Evolutionary conservation across 805 yeast genomes (phyloP).

Genomic region (Metschnikowia lochheadii): DNA sequence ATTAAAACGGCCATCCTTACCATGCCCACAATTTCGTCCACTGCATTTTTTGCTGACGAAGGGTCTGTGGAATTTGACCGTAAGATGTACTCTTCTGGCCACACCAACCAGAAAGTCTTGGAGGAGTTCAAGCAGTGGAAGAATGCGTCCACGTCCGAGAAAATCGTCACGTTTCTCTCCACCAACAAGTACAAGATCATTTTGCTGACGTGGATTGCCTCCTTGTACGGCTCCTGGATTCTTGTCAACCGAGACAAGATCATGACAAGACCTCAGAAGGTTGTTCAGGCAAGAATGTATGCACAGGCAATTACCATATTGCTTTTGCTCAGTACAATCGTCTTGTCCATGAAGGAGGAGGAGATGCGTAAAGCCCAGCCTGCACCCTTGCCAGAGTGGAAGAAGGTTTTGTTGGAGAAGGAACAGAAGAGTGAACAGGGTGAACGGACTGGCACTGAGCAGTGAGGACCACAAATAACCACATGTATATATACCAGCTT

Average conservation of each 20-base stretch:
- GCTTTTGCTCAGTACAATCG: conserved; percentile 25
- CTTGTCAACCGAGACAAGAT: conserved; percentile 26
- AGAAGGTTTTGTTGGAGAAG: conserved; percentile 16
- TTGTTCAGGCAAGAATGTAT: conserved; percentile 30
- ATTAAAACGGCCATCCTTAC: conserved; percentile 36
- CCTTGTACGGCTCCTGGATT: conserved; percentile 30
- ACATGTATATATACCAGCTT: no score
- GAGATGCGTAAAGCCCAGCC: conserved; percentile 21
- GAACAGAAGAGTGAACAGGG: neutral
- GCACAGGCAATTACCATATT: conserved; percentile 27
- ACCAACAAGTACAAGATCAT: conserved; percentile 36
- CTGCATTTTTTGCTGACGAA: conserved; percentile 42
- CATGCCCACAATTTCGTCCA: conserved; percentile 37
- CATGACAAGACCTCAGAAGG: conserved; percentile 25
- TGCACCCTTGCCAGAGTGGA: conserved; percentile 25
- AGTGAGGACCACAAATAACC: no score
- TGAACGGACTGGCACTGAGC: neutral
- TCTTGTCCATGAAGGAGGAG: conserved; percentile 26
- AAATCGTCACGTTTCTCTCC: conserved; percentile 25
- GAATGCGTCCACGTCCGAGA: conserved; percentile 26
- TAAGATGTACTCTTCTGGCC: conserved; percentile 30
- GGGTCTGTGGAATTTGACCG: conserved; percentile 43
- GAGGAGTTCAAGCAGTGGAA: conserved; percentile 38
- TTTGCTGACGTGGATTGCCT: conserved; percentile 37
- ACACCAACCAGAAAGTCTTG: conserved; percentile 25